phyloP scores from a whole-genome alignment of 1,284 basidiomycete genomes.

The Hymenochaete sp. region DNA sequence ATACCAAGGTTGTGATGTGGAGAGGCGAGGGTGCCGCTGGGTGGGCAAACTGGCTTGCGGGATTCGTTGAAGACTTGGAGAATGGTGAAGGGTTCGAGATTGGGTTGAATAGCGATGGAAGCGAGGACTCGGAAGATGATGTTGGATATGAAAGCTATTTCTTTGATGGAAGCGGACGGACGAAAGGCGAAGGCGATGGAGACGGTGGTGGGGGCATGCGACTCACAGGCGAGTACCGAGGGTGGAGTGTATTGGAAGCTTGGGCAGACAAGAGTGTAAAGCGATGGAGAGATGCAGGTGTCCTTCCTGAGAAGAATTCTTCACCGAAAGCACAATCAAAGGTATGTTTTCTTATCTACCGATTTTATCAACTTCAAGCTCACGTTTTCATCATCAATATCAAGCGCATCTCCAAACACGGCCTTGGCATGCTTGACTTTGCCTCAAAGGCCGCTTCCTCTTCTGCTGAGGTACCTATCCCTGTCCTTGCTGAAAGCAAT shows the following conservation, averaged over 20 bases:
- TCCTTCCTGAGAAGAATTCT: constrained; percentile 46
- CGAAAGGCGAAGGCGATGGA: constrained; percentile 65
- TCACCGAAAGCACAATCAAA: constrained; percentile 5
- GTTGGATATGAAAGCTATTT: constrained; percentile 85
- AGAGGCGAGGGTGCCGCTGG: constrained; percentile 83
- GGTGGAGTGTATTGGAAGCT: constrained; percentile 86
- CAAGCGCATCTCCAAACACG: constrained; percentile 9
- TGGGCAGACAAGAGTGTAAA: constrained; percentile 82
- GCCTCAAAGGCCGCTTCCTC: constrained; percentile 29
- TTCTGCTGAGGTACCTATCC: constrained; percentile 41
- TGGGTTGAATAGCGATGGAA: constrained; percentile 41
- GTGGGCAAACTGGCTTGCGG: constrained; percentile 93
- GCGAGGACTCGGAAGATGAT: constrained; percentile 69
- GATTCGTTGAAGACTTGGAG: constrained; percentile 90
- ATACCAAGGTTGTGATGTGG: constrained; percentile 94
- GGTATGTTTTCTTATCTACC: constrained; percentile 5
- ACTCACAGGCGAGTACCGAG: constrained; percentile 74
- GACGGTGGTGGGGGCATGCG: constrained; percentile 65
- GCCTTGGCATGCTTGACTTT: constrained; percentile 28
- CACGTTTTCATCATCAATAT: constrained; percentile 1
- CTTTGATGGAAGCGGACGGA: constrained; percentile 66
- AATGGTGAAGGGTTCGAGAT: constrained; percentile 80
- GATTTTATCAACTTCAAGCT: not conserved
- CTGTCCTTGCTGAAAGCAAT: constrained; percentile 31
- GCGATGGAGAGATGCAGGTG: constrained; percentile 74